Evolutionary conservation across 2,329 filamentous ascomycete genomes (phyloP).

Genomic region (Penicillium oxalicum): DNA sequence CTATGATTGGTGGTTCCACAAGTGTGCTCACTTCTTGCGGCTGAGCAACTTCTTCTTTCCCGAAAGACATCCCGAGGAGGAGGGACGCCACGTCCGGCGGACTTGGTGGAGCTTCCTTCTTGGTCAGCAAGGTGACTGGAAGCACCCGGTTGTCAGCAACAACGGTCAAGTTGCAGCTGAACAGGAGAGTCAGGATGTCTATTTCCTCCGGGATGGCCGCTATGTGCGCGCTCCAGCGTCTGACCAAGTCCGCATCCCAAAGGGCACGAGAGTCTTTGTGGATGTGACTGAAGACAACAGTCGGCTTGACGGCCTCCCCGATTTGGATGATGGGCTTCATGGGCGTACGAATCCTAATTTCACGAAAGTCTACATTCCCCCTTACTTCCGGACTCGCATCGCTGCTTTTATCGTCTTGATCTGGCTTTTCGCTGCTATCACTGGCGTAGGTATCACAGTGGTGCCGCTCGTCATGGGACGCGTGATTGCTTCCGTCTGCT

Average conservation of each 20-base stretch:
- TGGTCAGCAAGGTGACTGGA: conserved; percentile 34
- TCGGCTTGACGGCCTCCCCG: conserved; percentile 54
- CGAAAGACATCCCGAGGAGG: conserved; percentile 72
- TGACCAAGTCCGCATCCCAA: conserved; percentile 90
- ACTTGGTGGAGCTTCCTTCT: conserved; percentile 48
- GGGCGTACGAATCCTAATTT: conserved; percentile 57
- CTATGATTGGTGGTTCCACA: conserved; percentile 95
- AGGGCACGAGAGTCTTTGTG: conserved; percentile 73
- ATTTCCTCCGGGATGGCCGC: conserved; percentile 64
- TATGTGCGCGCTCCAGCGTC: conserved; percentile 92
- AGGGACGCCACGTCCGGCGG: conserved; percentile 60
- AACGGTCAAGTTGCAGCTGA: conserved; percentile 27
- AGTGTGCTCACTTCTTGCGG: conserved; percentile 71
- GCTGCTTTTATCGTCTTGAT: conserved; percentile 81
- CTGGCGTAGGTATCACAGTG: conserved; percentile 79
- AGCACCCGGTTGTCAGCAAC: conserved; percentile 31
- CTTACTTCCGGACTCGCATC: conserved; percentile 73
- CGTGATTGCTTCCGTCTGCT: conserved; percentile 64
- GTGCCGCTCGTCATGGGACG: conserved; percentile 81
- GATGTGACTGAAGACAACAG: conserved; percentile 64
- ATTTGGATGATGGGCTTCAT: conserved; percentile 53
- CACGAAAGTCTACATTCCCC: conserved; percentile 73
- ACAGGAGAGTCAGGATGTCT: conserved; percentile 39
- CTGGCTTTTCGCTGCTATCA: conserved; percentile 87
- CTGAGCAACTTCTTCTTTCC: conserved; percentile 92